Evolutionary conservation across 129 eudicot genomes (phyloP), one percentile per base, ranked within the genome.

Genomic region (Tagetes erecta): DNA sequence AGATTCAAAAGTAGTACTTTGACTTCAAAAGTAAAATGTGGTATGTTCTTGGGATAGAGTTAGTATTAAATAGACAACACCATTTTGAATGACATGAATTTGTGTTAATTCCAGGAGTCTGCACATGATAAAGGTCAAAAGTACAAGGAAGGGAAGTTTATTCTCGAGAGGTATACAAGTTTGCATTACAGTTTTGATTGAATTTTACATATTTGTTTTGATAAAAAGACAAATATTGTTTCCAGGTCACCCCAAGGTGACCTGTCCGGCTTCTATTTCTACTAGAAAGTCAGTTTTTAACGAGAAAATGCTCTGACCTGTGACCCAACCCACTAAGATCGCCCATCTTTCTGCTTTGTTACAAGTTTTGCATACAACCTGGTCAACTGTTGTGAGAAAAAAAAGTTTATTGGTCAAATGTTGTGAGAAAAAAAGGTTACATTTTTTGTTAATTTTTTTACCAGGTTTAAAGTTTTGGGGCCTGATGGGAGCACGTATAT

Each of bases 71-170:
- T 35, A 44, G 39, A 14, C 10, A 58, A 27, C 8, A 52, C 4
- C 20, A 38, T 40, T 75, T 65, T 38, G 45, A 45, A 38, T 46
- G 5, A 2, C 52, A 68, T 57, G 57, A 13, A 35, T 36, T 4
- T 8, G 51, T 52, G 77, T 35, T 59, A 38, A 55, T 82, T 57
- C 47, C 82, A 92, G 96, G 90, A 83, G 80, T 81, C 86, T 71
- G 94, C 97, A 5, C 78, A 75, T 57, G 97, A 89, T 55, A 80
- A 83, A 82, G 13, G 46, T 67, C 88, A 89, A 55, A 84, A 87
- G 86, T 92, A 89, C 87, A 89, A 92, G 84, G 96, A 84, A 72
- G 97, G 97, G 44, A 89, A 83, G 80, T 88, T 77, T 60, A 88
- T 91, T 72, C 84, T 91, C 0, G 97, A 88, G 82, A 92, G 96